Evolutionary conservation across 108 stramenopile genomes (phyloP), one percentile per base, ranked within the genome.

Genomic region (Epipyxis sp.): DNA sequence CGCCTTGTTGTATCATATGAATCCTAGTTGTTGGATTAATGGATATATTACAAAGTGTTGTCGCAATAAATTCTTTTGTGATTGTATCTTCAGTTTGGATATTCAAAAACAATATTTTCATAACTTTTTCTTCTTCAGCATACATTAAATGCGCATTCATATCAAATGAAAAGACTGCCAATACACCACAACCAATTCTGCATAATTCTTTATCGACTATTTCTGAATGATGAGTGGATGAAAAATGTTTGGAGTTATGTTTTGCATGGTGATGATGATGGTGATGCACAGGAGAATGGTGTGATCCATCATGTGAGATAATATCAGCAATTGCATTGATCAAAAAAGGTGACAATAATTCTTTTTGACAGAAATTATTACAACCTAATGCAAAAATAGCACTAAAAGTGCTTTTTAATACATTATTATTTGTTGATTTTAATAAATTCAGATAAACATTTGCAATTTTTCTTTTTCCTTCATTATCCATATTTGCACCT

Each of bases 81-180:
- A 74, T 37, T 37, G 50, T 37, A 74, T 74, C 71, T 54, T 74
- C 71, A 6, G 20, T 20, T 6, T 39, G 6, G 27, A 57, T 74
- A 3, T 54, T 74, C 25, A 29, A 10, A 37, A 74, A 74, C n/a
- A 74, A 42, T 3, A 39, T 42, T 6, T 57, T 27, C 44, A 74
- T 39, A 74, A 74, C 34, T 29, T 27, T 34, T 32, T 29, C 10
- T 39, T 67, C 65, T 20, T 68, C 65, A 27, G 71, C 37, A 10
- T 43, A 42, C 34, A 3, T 3, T 27, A 30, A 37, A 37, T 74
- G 71, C 20, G 71, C 71, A 10, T 13, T 6, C 34, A 54, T 34
- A 74, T 74, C 71, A 37, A 43, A 74, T 27, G 32, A 34, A 34
- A 74, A 74, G 41, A 74, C 71, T 32, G 71, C 50, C 34, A 74